These are phyloP conservation scores for Vicia faba DNA, from an alignment of 306 rosid species.

Conservation along the genomic window DNA sequence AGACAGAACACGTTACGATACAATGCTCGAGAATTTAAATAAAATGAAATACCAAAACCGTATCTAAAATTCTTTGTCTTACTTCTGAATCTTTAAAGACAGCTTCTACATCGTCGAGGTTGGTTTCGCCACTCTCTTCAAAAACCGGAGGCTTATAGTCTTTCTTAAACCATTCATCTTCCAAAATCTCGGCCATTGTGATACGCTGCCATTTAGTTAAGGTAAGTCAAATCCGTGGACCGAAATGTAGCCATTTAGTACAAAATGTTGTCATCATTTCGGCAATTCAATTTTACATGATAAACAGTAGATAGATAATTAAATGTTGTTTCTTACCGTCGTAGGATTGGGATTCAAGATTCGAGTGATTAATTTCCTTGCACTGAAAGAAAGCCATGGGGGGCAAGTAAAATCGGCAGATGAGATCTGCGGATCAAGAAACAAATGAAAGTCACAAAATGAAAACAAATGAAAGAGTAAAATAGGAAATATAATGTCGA, in stretches of 20 bases:
- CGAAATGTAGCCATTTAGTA: slow-evolving; percentile 10
- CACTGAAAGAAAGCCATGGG: slow-evolving; percentile 93
- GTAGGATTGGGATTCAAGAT: slow-evolving; percentile 91
- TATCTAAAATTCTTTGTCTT: slow-evolving; percentile 45
- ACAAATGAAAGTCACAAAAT: slow-evolving; percentile 36
- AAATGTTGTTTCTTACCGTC: slow-evolving; percentile 63
- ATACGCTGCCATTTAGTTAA: slow-evolving; percentile 70
- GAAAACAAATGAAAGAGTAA: slow-evolving; percentile 30
- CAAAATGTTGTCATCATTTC: neutral
- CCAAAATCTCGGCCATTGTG: slow-evolving; percentile 70
- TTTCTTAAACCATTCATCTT: slow-evolving; percentile 94
- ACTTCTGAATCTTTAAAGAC: slow-evolving; percentile 94
- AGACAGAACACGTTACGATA: slow-evolving; percentile 30
- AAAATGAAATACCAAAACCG: slow-evolving; percentile 19
- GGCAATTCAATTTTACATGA: slow-evolving; percentile 15
- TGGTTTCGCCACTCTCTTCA: slow-evolving; percentile 76
- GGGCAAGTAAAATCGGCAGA: slow-evolving; percentile 91
- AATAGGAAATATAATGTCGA: slow-evolving; percentile 23
- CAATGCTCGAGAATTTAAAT: slow-evolving; percentile 28
- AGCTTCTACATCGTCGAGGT: slow-evolving; percentile 94
- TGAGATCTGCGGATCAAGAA: slow-evolving; percentile 74
- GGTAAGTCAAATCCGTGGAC: slow-evolving; percentile 34
- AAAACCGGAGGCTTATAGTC: slow-evolving; percentile 78
- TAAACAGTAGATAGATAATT: slow-evolving; percentile 16
- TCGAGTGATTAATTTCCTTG: slow-evolving; percentile 84